Base-by-base conservation (phyloP, 805 yeast species). In the Wickerhamomyces sydowiorum region DNA sequence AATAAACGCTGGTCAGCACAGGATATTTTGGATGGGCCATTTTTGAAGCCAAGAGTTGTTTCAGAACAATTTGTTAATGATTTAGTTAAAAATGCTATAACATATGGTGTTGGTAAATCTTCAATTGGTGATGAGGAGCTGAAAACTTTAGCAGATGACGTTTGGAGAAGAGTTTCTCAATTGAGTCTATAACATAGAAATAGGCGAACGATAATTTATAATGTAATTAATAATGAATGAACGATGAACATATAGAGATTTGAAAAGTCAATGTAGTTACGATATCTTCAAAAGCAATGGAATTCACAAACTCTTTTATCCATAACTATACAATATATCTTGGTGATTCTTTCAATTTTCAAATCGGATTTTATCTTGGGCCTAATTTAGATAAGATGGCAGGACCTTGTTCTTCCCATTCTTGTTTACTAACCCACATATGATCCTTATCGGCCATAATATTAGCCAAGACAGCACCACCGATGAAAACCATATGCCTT, bases 401-500 rank as follows among this genome's bases (percentile, higher is more conserved):
- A 34, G 96, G 78, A 25, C 99, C 99, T 59, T 85, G 88, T 70
- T 93, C 99, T 62, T 88, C 93, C 98, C 98, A 93, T 67, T 93
- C 99, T 61, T 85, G 88, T 62, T 86, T 90, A 41, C 87, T 73
- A 52, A 93, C 78, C 99, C 99, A 93, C 96, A 93, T 86, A 59
- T 90, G 97, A 52, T 90, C 97, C 65, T 91, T 93, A 63, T 90
- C 96, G 37, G 95, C 95, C 98, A 93, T 93, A 53, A 93, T 91
- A 60, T 86, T 88, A 27, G 99, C 98, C 60, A 93, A 74, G 18
- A 93, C 98, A 5, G 98, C 98, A 56, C 99, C 99, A 54, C 99
- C 99, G 52, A 91, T 82, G 66, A 93, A 93, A 28, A 93, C 99
- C 97, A 93, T 91, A 65, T 93, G 96, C 63, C 90, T 85, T 73